phyloP scores from a whole-genome alignment of 768 basidiomycete species.

The Suillus plorans region DNA sequence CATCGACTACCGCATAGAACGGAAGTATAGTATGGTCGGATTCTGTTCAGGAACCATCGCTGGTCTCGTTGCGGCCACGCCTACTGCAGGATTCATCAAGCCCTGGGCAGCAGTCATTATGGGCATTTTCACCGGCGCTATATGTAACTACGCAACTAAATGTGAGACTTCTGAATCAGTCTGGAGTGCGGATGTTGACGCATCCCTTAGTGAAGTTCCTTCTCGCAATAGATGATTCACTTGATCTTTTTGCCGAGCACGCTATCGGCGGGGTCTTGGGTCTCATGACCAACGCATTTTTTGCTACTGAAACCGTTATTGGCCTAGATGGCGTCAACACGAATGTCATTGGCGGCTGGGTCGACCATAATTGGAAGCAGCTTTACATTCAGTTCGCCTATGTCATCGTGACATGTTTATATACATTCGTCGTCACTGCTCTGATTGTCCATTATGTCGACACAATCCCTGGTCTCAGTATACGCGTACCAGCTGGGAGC shows the following conservation, averaged over 20 bases:
- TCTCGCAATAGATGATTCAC: constrained; percentile 80
- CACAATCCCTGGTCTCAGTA: constrained; percentile 55
- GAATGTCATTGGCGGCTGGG: constrained; percentile 59
- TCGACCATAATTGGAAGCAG: constrained; percentile 77
- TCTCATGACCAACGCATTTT: constrained; percentile 71
- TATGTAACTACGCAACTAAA: constrained; percentile 85
- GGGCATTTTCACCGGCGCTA: constrained; percentile 68
- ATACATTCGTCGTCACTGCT: constrained; percentile 63
- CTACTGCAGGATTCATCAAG: constrained; percentile 79
- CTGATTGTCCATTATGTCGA: constrained; percentile 58
- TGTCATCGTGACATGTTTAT: constrained; percentile 53
- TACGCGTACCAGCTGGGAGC: constrained; percentile 52
- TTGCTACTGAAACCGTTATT: constrained; percentile 65
- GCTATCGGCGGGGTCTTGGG: constrained; percentile 83
- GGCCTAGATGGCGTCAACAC: constrained; percentile 66
- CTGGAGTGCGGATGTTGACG: constrained; percentile 12
- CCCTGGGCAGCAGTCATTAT: constrained; percentile 76
- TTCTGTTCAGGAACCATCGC: constrained; percentile 91
- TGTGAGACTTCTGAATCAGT: constrained; percentile 38
- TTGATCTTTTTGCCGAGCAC: constrained; percentile 94
- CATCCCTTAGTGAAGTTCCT: constrained; percentile 59
- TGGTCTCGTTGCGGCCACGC: constrained; percentile 86
- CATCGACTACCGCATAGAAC: constrained; percentile 75
- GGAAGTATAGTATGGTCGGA: constrained; percentile 87
- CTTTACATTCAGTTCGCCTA: constrained; percentile 79